Evolutionary conservation across 768 basidiomycete genomes (phyloP).

Genomic region (Dacryopinax primogenitus): DNA sequence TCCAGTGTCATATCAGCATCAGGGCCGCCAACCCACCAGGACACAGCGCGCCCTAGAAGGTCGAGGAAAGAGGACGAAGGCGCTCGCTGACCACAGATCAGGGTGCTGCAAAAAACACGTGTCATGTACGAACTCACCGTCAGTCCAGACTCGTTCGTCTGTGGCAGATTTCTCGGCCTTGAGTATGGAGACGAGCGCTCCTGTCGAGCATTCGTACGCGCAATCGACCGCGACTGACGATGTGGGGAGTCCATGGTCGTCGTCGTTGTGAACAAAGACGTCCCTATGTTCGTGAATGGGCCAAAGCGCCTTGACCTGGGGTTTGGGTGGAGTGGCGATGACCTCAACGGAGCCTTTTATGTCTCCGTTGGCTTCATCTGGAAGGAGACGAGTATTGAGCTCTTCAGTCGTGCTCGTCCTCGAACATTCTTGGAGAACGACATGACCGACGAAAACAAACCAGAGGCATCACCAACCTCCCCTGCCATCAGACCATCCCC

Average conservation of each 20-base stretch:
- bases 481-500: too few species aligned
- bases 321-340: conserved; percentile 5
- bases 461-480: too few species aligned
- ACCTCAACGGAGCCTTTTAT: background rate
- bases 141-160: background rate
- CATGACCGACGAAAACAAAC: background rate
- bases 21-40: conserved; percentile 1
- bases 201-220: background rate
- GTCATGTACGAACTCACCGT: background rate
- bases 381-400: background rate
- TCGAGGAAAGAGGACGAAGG: background rate
- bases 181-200: background rate
- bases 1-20: background rate
- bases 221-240: background rate
- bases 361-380: background rate
- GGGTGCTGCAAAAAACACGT: background rate
- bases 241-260: conserved; percentile 5
- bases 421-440: background rate
- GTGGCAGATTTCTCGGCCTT: background rate
- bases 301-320: background rate
- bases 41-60: background rate
- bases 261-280: background rate
- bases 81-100: background rate
- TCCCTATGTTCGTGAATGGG: background rate
- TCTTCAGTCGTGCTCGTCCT: too few species aligned